A percentile compares a stretch with the other conserved stretches of the same genome.
phyloP scores from a whole-genome alignment of 1,284 basidiomycete genomes.

The Tetrapyrgos nigripes region DNA sequence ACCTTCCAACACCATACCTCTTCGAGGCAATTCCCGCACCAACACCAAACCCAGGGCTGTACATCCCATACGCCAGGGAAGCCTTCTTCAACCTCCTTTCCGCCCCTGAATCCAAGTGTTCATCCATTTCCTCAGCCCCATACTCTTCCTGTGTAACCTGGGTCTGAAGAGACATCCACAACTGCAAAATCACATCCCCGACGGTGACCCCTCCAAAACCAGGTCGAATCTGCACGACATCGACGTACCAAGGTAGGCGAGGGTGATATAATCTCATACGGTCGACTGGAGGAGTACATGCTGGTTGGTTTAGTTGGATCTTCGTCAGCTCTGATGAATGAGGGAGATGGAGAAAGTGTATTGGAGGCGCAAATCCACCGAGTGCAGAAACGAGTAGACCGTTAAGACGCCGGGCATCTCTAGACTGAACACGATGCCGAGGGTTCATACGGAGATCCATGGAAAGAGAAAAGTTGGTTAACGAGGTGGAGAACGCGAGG shows the following conservation, averaged over 20 bases:
- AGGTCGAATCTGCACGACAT: conserved; percentile 49
- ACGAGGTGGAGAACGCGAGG: conserved; percentile 34
- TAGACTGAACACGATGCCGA: conserved; percentile 10
- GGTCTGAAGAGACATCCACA: conserved; percentile 32
- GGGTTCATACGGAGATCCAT: conserved; percentile 35
- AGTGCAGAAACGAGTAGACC: conserved; percentile 22
- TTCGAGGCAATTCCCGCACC: neutral
- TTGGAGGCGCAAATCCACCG: conserved; percentile 21
- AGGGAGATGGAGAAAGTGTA: neutral
- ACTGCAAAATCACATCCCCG: conserved; percentile 52
- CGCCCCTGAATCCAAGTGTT: neutral
- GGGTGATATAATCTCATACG: conserved; percentile 57
- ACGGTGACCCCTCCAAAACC: conserved; percentile 55
- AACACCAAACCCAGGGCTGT: neutral
- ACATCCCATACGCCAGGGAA: neutral
- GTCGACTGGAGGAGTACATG: conserved; percentile 49
- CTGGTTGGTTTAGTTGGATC: conserved; percentile 50
- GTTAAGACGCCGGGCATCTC: conserved; percentile 41
- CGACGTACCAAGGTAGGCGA: conserved; percentile 64
- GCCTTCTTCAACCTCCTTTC: neutral
- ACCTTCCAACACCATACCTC: neutral
- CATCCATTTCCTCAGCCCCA: conserved; percentile 43
- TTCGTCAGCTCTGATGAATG: conserved; percentile 27
- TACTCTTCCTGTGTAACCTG: conserved; percentile 41
- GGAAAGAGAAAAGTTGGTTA: conserved; percentile 28